Percentiles rank a stretch among this genome's conserved stretches.
phyloP scores from a whole-genome alignment of 768 basidiomycete species.

The Suillus placidus region DNA sequence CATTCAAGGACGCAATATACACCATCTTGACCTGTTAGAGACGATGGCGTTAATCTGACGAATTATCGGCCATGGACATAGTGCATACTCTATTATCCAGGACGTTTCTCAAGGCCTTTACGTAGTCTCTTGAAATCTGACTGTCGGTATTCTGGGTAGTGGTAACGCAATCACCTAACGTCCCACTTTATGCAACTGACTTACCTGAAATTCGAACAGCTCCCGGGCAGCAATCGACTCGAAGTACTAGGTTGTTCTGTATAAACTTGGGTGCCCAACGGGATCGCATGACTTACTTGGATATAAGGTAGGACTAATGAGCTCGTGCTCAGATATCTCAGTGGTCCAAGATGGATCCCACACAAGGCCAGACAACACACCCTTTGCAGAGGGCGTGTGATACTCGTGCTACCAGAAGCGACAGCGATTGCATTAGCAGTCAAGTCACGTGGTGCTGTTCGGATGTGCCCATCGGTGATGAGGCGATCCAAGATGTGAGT shows the following conservation, averaged over 20 bases:
- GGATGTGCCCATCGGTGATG: constrained; percentile 77
- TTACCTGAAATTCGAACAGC: constrained; percentile 93
- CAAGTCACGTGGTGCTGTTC: constrained; percentile 50
- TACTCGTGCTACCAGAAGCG: constrained; percentile 34
- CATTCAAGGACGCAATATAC: constrained; percentile 88
- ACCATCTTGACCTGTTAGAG: constrained; percentile 72
- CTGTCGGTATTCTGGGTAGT: constrained; percentile 73
- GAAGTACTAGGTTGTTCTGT: constrained; percentile 61
- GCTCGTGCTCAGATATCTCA: constrained; percentile 75
- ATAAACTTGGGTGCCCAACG: constrained; percentile 1
- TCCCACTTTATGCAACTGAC: constrained; percentile 22
- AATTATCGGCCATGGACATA: constrained; percentile 9
- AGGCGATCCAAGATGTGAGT: constrained; percentile 86
- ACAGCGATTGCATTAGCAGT: constrained; percentile 39
- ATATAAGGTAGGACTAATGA: constrained; percentile 79
- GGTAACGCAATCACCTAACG: constrained; percentile 14
- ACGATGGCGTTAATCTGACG: constrained; percentile 11
- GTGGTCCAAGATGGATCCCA: constrained; percentile 82
- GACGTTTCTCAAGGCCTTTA: constrained; percentile 69
- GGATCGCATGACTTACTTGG: constrained; percentile 49
- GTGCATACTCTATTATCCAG: constrained; percentile 71
- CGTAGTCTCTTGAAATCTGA: constrained; percentile 78
- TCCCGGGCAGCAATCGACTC: constrained; percentile 89
- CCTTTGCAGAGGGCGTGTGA: constrained; percentile 53
- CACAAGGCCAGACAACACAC: constrained; percentile 81